Evolutionary conservation across 2,329 filamentous ascomycete genomes (phyloP).

Genomic region (Cytospora paraplurivora): DNA sequence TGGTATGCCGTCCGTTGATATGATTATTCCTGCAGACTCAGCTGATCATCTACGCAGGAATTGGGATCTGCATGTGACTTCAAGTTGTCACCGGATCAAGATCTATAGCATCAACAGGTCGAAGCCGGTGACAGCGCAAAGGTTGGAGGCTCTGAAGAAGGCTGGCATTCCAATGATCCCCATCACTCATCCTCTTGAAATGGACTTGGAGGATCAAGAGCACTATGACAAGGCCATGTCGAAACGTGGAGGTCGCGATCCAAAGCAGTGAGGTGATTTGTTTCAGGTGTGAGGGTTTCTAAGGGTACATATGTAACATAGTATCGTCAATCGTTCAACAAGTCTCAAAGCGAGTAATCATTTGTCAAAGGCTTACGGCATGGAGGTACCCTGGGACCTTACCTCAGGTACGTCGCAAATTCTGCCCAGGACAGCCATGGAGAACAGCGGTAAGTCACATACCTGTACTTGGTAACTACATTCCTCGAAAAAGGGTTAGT

Average conservation of each 20-base stretch:
- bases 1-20: constrained; percentile 41
- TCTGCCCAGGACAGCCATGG: background rate
- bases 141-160: constrained; percentile 55
- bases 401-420: background rate
- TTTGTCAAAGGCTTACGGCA: background rate
- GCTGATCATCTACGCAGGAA: constrained; percentile 45
- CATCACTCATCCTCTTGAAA: constrained; percentile 55
- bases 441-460: background rate
- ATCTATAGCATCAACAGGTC: constrained; percentile 64
- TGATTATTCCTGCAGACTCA: too few species aligned
- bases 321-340: background rate
- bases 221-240: background rate
- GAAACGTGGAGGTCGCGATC: background rate
- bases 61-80: constrained; percentile 68
- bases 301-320: background rate
- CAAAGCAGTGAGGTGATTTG: background rate
- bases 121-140: constrained; percentile 48
- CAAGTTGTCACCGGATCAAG: constrained; percentile 60
- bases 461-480: too few species aligned
- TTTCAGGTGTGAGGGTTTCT: background rate
- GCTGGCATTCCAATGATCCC: constrained; percentile 51
- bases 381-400: background rate
- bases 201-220: constrained; percentile 51
- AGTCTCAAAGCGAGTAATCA: background rate
- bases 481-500: too few species aligned